Percentiles rank a stretch among this genome's conserved stretches.
Conservation (phyloP, 768 basidiomycete genomes). For the Lentinus brumalis region DNA sequence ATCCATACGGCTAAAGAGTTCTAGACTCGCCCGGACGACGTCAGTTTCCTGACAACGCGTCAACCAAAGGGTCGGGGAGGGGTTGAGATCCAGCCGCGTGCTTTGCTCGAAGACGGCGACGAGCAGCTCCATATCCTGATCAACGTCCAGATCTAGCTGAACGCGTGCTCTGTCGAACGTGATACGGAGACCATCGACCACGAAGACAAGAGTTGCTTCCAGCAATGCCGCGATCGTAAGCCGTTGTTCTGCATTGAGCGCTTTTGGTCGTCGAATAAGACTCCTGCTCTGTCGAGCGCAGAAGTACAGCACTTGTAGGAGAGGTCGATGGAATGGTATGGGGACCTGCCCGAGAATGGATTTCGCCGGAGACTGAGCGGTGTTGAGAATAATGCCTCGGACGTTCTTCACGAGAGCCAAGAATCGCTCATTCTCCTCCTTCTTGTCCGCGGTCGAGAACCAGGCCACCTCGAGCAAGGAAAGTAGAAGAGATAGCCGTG, state of each 20-base stretch:
- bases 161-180: slow-evolving; percentile 66
- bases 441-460: slow-evolving; percentile 62
- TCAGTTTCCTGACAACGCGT: slow-evolving; percentile 79
- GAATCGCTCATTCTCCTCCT: slow-evolving; percentile 59
- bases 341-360: slow-evolving; percentile 70
- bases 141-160: slow-evolving; percentile 62
- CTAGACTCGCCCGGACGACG: slow-evolving; percentile 72
- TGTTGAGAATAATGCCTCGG: slow-evolving; percentile 67
- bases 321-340: slow-evolving; percentile 74
- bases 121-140: slow-evolving; percentile 79
- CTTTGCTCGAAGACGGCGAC: slow-evolving; percentile 85
- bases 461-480: slow-evolving; percentile 79
- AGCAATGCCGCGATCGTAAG: slow-evolving; percentile 60
- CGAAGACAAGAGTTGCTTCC: slow-evolving; percentile 62
- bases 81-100: slow-evolving; percentile 65
- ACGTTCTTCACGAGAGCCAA: slow-evolving; percentile 62
- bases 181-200: slow-evolving; percentile 65
- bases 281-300: slow-evolving; percentile 64
- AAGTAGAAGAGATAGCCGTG: slow-evolving; percentile 72
- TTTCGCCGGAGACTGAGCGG: slow-evolving; percentile 69
- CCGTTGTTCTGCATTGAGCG: slow-evolving; percentile 61
- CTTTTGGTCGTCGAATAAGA: slow-evolving; percentile 49
- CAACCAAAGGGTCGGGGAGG: slow-evolving; percentile 77
- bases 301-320: slow-evolving; percentile 83
- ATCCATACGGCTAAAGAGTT: slow-evolving; percentile 69